Conservation (phyloP, 2,329 filamentous ascomycete species). For the Magnaporthiopsis rhizophila region DNA sequence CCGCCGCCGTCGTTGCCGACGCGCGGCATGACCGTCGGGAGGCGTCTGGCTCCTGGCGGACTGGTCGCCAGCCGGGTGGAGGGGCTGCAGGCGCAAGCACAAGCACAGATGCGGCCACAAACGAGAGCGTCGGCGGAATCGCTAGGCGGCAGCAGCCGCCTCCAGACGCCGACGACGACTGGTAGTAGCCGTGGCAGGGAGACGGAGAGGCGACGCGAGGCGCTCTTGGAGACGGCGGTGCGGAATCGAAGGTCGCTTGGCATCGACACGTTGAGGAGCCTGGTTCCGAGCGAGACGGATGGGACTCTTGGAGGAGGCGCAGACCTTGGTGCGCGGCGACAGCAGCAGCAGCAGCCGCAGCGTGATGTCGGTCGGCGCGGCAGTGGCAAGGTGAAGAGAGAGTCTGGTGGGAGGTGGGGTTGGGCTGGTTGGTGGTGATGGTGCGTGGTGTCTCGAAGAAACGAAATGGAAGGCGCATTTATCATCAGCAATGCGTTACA, state of each 20-base stretch:
- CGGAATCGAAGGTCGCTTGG: slow-evolving; percentile 11
- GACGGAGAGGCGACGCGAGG: slow-evolving; percentile 10
- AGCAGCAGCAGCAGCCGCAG: not conserved
- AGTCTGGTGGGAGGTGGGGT: slow-evolving; percentile 13
- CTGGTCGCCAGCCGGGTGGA: slow-evolving; percentile 7
- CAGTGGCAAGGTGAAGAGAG: slow-evolving; percentile 1
- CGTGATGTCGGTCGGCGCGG: not conserved
- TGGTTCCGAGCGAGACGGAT: slow-evolving; percentile 9
- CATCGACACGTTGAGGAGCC: slow-evolving; percentile 13
- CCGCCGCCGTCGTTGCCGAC: not conserved
- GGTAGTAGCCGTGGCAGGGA: slow-evolving; percentile 2
- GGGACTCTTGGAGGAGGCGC: not conserved
- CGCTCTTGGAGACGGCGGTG: slow-evolving; percentile 9
- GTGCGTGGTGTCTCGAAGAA: not conserved
- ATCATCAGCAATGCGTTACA: too few relatives aligned
- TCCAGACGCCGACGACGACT: not conserved
- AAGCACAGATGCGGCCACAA: not conserved
- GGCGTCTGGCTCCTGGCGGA: not conserved
- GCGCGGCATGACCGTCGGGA: not conserved
- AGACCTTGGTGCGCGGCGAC: not conserved
- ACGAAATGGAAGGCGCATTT: too few relatives aligned
- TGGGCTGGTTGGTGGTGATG: slow-evolving; percentile 16
- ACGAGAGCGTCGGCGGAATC: slow-evolving; percentile 5
- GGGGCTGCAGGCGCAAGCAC: slow-evolving; percentile 2
- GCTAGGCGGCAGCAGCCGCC: not conserved